Evolutionary conservation across 1,284 basidiomycete species (phyloP), one percentile per base, ranked within the genome.

Genomic region (Ustilago vetiveriae): DNA sequence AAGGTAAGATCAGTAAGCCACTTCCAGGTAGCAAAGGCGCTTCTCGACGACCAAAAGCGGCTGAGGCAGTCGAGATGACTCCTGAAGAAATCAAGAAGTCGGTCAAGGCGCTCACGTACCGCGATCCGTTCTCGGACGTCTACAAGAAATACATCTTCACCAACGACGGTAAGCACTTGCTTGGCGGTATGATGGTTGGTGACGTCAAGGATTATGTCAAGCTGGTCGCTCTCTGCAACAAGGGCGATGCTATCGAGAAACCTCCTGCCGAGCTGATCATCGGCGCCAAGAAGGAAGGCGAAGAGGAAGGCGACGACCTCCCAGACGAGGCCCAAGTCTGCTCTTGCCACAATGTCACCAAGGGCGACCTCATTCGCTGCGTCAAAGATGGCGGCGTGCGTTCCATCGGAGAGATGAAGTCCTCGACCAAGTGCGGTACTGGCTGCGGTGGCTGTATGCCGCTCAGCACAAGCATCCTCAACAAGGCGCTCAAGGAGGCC

Each of bases 161-260:
- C n/a, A 85, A 85, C 10, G 89, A 91, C 76, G 90, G 90, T 17
- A 88, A 88, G 79, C 86, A 89, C 68, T 83, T 92, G 4, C 82
- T 92, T 6, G 90, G 90, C 8, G 90, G 90, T 2, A 90, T 90
- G 87, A 90, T 91, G 89, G 87, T 91, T 14, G 90, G 90, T 2
- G 90, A 91, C 74, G 87, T 88, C 26, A 85, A 84, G 39, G 88
- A 90, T 78, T 91, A 87, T 71, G 86, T 88, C 65, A 90, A 90
- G 82, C 84, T 91, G 6, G 86, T 90, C 11, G 84, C 87, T 5
- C 84, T 91, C 27, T 88, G 89, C 39, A 90, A 89, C 84, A 90
- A 90, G 84, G 88, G 88, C 86, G 88, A 89, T 85, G 73, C 85
- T 4, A 84, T 90, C 39, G 88, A 90, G 24, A 84, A 86, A 8